These are phyloP conservation scores for Russula lepida DNA, from an alignment of 768 basidiomycete species.

Conservation along the genomic window DNA sequence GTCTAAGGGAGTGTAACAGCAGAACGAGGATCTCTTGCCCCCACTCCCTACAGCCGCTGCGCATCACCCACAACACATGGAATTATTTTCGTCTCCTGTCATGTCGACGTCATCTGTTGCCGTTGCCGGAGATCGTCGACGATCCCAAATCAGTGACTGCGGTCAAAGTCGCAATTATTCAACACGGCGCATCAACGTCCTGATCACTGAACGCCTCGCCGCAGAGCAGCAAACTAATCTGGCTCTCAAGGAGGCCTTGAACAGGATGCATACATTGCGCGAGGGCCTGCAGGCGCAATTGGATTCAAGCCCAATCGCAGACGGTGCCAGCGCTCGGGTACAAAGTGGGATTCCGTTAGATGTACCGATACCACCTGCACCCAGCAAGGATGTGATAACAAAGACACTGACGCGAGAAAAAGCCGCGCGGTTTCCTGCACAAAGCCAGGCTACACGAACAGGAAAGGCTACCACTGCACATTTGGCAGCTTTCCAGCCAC, in stretches of 20 bases:
- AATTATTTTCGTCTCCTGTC: conserved; percentile 6
- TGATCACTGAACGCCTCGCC: conserved; percentile 19
- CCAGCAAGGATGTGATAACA: conserved; percentile 17
- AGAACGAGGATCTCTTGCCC: conserved; percentile 11
- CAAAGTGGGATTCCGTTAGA: conserved; percentile 1
- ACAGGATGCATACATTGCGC: conserved; percentile 17
- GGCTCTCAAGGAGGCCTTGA: conserved; percentile 14
- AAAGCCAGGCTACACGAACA: background rate
- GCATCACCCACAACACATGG: conserved; percentile 18
- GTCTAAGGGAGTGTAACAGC: conserved; percentile 10
- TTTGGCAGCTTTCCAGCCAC: conserved; percentile 9
- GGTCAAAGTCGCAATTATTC: background rate
- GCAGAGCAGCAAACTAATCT: conserved; percentile 10
- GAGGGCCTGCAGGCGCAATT: conserved; percentile 18
- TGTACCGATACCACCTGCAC: conserved; percentile 7
- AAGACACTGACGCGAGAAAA: background rate
- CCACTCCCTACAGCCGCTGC: conserved; percentile 18
- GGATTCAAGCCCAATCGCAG: background rate
- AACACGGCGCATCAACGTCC: conserved; percentile 8
- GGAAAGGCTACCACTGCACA: background rate
- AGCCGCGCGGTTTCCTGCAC: conserved; percentile 15
- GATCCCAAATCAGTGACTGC: conserved; percentile 9
- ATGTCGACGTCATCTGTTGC: conserved; percentile 14
- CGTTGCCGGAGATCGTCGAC: conserved; percentile 12
- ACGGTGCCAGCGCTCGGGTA: conserved; percentile 9